Evolutionary conservation across 352 stramenopile species (phyloP), one percentile per base, ranked within the genome.

Genomic region (Globisporangium orthogonon): DNA sequence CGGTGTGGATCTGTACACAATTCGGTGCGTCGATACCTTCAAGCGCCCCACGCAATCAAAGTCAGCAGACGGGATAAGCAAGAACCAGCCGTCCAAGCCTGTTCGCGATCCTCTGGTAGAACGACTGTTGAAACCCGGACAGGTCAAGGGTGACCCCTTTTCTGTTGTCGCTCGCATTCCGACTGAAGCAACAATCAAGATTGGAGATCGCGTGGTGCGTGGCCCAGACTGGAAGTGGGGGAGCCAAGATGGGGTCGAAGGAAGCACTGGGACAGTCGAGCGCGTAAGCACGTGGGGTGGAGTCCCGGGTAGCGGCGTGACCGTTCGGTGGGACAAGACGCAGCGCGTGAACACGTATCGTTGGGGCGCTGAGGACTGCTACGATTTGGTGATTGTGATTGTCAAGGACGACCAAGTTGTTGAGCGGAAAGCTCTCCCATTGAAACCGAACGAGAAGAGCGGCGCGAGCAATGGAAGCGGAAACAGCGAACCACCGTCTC

Each of bases 141-240:
- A 61, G 15, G 18, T 44, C 9, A 46, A 39, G 41, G 57, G 17
- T 40, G 44, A 61, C n/a, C 44, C 9, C 7, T 43, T 43, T 10
- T 17, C 37, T 43, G 37, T 3, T 29, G 7, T 31, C 10, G 5
- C 18, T 7, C 18, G 44, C 9, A 57, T 37, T 15, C 35, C 54
- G 28, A 56, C 63, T 17, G 62, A 57, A 0, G 40, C 31, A 23
- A 48, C 47, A 30, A 82, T 91, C 56, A 62, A 67, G 7, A 68
- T 91, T n/a, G 79, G 79, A 14, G 76, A 89, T 64, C 73, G 82
- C 31, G 79, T 91, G 49, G 55, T 91, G 44, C 74, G 82, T 50
- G 82, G 82, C 0, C 82, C 82, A 46, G 75, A 90, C 45, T 91
- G 82, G 82, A 91, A 91, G 61, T 91, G 82, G 82, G 84, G 76